A percentile compares a stretch with the other conserved stretches of the same genome.
Evolutionary conservation across 1,284 basidiomycete genomes (phyloP).

Genomic region (Phellinidium pouzarii): DNA sequence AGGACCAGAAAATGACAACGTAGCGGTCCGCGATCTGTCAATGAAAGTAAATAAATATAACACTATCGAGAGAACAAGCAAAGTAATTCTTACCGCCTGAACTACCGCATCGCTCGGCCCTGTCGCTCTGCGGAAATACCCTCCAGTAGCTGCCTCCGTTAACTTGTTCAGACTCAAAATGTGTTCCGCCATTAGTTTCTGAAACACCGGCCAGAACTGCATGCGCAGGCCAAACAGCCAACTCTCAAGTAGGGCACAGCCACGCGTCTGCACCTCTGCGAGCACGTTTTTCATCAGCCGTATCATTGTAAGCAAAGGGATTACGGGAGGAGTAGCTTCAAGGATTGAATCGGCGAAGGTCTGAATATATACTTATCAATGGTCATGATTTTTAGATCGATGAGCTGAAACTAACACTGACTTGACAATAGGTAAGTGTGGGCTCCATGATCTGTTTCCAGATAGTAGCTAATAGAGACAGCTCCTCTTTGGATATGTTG

Average conservation of each 20-base stretch:
- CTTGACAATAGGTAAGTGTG: conserved; percentile 77
- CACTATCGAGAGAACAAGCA: conserved; percentile 6
- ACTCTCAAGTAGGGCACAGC: conserved; percentile 70
- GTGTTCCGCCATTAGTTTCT: conserved; percentile 82
- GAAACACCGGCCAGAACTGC: conserved; percentile 86
- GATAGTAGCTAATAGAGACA: conserved; percentile 47
- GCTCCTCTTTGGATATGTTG: conserved; percentile 48
- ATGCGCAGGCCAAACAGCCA: conserved; percentile 76
- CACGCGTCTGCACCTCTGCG: conserved; percentile 64
- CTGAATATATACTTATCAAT: conserved; percentile 32
- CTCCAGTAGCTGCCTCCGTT: conserved; percentile 58
- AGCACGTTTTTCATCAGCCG: conserved; percentile 78
- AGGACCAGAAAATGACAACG: conserved; percentile 69
- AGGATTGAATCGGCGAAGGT: conserved; percentile 59
- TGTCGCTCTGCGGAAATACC: conserved; percentile 61
- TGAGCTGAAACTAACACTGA: conserved; percentile 23
- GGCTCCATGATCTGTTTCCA: conserved; percentile 94
- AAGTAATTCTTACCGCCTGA: conserved; percentile 41
- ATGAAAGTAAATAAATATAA: conserved; percentile 22
- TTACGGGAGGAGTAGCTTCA: conserved; percentile 63
- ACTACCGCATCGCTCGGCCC: conserved; percentile 66
- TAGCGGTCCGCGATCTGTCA: conserved; percentile 55
- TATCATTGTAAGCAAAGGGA: conserved; percentile 82
- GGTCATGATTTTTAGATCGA: background rate
- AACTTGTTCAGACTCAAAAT: conserved; percentile 75